Evolutionary conservation across 176 grass and related monocot species (phyloP).

Genomic region (barley (Hordeum vulgare)): DNA sequence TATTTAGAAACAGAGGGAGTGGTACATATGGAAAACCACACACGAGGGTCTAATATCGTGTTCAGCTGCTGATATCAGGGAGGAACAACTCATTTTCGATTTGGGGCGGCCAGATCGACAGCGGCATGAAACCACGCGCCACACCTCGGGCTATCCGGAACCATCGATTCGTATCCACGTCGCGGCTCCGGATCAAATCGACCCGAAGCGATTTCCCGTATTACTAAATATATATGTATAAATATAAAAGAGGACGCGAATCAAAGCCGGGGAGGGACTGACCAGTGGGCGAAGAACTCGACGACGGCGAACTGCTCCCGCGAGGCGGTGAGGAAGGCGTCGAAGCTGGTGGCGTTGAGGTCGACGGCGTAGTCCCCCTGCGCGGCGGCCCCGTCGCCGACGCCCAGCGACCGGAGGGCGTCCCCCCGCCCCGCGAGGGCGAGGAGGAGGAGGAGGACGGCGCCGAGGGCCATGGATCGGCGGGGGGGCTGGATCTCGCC

Average conservation of each 20-base stretch:
- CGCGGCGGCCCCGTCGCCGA: background rate
- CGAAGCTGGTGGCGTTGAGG: constrained; percentile 78
- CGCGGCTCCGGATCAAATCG: background rate
- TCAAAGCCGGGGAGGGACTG: no score
- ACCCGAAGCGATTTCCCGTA: no score
- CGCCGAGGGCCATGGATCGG: constrained; percentile 31
- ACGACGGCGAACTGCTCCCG: constrained; percentile 74
- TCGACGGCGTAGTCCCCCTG: constrained; percentile 59
- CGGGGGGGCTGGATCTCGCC: constrained; percentile 29
- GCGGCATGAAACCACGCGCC: background rate
- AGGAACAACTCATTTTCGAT: background rate
- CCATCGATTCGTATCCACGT: background rate
- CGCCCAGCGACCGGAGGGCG: constrained; percentile 57
- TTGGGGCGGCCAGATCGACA: background rate
- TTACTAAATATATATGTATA: no score
- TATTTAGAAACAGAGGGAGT: no score
- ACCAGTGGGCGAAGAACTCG: constrained; percentile 99
- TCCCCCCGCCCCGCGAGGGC: background rate
- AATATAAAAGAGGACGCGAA: no score
- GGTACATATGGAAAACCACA: background rate
- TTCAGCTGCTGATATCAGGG: background rate
- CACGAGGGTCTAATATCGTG: background rate
- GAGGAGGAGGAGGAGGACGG: constrained; percentile 25
- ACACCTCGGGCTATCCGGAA: background rate
- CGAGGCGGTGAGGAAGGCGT: constrained; percentile 50